These are phyloP conservation scores for Sclerospora graminicola DNA, from an alignment of 352 stramenopile species.

Conservation along the genomic window DNA sequence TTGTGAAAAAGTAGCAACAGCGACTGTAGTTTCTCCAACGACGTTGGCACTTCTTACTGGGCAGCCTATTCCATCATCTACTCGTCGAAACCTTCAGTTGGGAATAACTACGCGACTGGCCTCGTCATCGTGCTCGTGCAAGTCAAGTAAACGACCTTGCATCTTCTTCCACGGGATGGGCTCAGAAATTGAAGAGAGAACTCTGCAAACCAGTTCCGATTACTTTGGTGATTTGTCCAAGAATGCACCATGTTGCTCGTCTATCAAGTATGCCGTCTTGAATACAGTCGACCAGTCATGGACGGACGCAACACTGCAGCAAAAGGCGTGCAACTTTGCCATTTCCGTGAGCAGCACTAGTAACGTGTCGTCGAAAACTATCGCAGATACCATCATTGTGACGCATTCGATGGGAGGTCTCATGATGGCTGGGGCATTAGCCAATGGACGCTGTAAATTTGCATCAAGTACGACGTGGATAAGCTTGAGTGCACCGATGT, in stretches of 20 bases:
- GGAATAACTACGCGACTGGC: background rate
- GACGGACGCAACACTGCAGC: constrained; percentile 14
- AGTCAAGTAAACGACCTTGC: constrained; percentile 7
- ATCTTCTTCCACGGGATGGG: constrained; percentile 28
- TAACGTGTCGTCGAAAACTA: background rate
- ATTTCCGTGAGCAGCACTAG: constrained; percentile 16
- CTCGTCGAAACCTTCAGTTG: constrained; percentile 1
- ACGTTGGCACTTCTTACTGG: constrained; percentile 12
- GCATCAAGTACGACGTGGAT: constrained; percentile 19
- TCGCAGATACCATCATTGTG: constrained; percentile 14
- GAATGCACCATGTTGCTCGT: constrained; percentile 10
- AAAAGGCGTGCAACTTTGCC: constrained; percentile 19
- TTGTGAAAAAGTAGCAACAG: background rate
- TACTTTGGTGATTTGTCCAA: constrained; percentile 8
- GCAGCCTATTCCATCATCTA: background rate
- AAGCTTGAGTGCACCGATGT: constrained; percentile 14
- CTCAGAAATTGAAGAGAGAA: constrained; percentile 3
- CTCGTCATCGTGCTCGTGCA: constrained; percentile 3
- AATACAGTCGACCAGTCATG: constrained; percentile 23
- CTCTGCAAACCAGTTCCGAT: no score
- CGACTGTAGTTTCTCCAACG: constrained; percentile 4
- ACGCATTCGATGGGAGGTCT: constrained; percentile 15
- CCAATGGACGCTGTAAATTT: constrained; percentile 8
- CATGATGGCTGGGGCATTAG: constrained; percentile 13
- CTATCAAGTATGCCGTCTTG: constrained; percentile 18